These are phyloP conservation scores for Cryphonectria radicalis DNA, from an alignment of 2,329 filamentous ascomycete species.

Conservation along the genomic window DNA sequence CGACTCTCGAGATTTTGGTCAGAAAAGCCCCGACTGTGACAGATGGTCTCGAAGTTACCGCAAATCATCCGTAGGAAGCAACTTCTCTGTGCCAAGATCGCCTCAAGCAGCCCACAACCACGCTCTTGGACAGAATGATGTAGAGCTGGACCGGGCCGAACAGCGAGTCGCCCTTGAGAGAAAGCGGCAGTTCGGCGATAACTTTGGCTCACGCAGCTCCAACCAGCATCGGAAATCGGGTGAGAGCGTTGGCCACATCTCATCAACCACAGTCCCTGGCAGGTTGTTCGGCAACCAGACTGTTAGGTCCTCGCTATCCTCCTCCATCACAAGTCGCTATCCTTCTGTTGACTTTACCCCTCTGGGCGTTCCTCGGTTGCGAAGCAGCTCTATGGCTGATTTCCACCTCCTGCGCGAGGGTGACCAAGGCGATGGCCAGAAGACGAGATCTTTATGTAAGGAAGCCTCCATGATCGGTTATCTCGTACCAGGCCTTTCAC, in stretches of 20 bases:
- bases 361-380: conserved; percentile 16
- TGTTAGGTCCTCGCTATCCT: conserved; percentile 23
- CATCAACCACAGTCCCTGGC: background rate
- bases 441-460: conserved; percentile 20
- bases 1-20: conserved; percentile 10
- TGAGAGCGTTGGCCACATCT: conserved; percentile 6
- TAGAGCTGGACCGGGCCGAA: background rate
- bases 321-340: conserved; percentile 19
- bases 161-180: background rate
- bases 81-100: conserved; percentile 21
- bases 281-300: conserved; percentile 23
- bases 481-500: background rate
- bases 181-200: background rate
- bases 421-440: background rate
- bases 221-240: conserved; percentile 8
- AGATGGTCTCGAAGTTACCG: background rate
- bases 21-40: background rate
- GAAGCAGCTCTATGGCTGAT: background rate
- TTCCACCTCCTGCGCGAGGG: background rate
- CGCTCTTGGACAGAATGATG: background rate
- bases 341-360: conserved; percentile 24
- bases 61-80: conserved; percentile 15
- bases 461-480: background rate
- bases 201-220: background rate
- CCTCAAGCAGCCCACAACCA: background rate